phyloP scores from a whole-genome alignment of 768 basidiomycete species.

The Kwoniella shandongensis region DNA sequence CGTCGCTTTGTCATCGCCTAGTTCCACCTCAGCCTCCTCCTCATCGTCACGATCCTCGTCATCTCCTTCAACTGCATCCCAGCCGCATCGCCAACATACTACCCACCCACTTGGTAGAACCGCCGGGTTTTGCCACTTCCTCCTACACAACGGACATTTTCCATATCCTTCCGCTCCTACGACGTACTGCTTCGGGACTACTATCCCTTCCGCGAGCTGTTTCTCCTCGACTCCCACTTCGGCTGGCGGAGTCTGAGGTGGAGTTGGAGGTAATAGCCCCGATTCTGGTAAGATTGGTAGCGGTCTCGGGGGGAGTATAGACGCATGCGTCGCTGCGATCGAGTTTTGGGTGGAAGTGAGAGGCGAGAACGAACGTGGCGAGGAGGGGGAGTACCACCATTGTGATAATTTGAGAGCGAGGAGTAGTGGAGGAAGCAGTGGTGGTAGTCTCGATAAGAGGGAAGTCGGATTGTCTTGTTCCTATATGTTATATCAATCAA shows the following conservation, averaged over 20 bases:
- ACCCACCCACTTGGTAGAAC: constrained; percentile 90
- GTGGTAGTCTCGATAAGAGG: constrained; percentile 21
- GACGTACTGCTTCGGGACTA: constrained; percentile 53
- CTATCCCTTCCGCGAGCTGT: constrained; percentile 2
- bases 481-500: too few species aligned
- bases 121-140: constrained; percentile 76
- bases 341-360: constrained; percentile 57
- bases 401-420: constrained; percentile 65
- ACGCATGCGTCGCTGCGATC: constrained; percentile 51
- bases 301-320: constrained; percentile 73
- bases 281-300: constrained; percentile 66
- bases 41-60: constrained; percentile 32
- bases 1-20: background rate
- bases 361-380: constrained; percentile 67
- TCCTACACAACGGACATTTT: constrained; percentile 77
- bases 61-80: constrained; percentile 70
- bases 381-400: constrained; percentile 98
- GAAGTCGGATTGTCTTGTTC: constrained; percentile 7
- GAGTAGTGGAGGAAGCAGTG: constrained; percentile 14
- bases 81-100: constrained; percentile 88
- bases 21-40: constrained; percentile 8
- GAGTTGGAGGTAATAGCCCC: constrained; percentile 25
- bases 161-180: constrained; percentile 70
- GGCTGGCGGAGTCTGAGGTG: constrained; percentile 21
- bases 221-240: background rate